phyloP scores from a whole-genome alignment of 2,329 filamentous ascomycete species.

The Fusarium xyrophilum region DNA sequence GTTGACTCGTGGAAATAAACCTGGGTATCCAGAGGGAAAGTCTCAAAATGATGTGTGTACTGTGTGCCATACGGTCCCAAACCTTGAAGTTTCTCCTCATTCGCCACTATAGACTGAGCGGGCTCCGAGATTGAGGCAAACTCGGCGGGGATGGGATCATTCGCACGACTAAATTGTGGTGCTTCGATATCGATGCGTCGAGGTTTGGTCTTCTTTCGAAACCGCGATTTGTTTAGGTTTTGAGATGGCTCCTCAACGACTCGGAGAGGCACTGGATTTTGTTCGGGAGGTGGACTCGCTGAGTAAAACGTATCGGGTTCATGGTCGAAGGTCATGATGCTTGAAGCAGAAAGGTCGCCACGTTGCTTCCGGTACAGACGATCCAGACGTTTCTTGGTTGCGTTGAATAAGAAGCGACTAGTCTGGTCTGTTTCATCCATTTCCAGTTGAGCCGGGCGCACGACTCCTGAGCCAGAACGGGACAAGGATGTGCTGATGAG shows the following conservation, averaged over 20 bases:
- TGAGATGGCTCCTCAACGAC: constrained; percentile 8
- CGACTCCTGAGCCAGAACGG: constrained; percentile 27
- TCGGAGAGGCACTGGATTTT: constrained; percentile 35
- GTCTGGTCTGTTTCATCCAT: constrained; percentile 49
- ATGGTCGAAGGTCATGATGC: constrained; percentile 27
- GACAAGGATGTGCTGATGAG: constrained; percentile 1
- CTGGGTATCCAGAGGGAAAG: constrained; percentile 63
- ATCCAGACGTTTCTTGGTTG: constrained; percentile 62
- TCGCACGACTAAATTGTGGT: constrained; percentile 60
- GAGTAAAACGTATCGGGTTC: constrained; percentile 22
- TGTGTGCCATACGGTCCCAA: constrained; percentile 66
- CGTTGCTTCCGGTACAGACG: constrained; percentile 56
- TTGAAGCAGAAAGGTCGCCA: constrained; percentile 39
- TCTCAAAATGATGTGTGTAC: constrained; percentile 68
- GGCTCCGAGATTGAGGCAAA: constrained; percentile 12
- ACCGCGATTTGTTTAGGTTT: constrained; percentile 41
- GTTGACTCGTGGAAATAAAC: constrained; percentile 68
- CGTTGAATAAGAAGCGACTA: constrained; percentile 53
- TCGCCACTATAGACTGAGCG: constrained; percentile 11
- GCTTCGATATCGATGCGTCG: constrained; percentile 56
- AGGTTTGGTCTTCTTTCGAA: constrained; percentile 55
- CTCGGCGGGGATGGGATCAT: constrained; percentile 55
- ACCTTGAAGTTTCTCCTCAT: constrained; percentile 52
- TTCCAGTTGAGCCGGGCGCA: constrained; percentile 64
- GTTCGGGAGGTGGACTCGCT: constrained; percentile 37